Base-by-base conservation (phyloP, 1,139 yeast species). In the Blastobotrys apis region DNA sequence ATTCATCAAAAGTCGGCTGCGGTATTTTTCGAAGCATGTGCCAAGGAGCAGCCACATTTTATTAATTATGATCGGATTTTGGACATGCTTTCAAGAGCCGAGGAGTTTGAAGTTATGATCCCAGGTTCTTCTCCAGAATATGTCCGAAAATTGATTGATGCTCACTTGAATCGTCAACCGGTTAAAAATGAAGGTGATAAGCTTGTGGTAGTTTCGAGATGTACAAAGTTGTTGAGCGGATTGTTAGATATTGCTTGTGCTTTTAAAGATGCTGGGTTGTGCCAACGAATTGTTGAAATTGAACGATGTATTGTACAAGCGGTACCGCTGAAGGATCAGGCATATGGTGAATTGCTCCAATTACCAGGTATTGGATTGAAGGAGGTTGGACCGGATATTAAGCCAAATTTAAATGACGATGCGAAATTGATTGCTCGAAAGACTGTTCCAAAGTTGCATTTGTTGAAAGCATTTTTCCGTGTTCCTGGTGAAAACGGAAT, bases 1-100 rank as follows among this genome's bases (percentile, higher is more conserved):
- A 73, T 94, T 51, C 87, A 85, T 55, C 81, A 84, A 39, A 77
- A 78, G 25, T 84, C 97, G 19, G 96, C 98, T 6, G 79, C 85
- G 5, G 61, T 70, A 41, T 85, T 84, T 57, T 60, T 67, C 33
- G 71, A 66, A 53, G 54, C 56, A 31, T 55, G 66, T 46, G 80
- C 81, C 62, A 85, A 84, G 64, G 95, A 94, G 16, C 81, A 88
- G 47, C 80, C 81, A 50, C 74, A 84, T 36, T 72, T 81, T 39
- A 77, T 86, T 27, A 75, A 78, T 3, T 66, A 73, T 39, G 78
- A 74, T 41, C 64, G 72, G 15, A 68, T 92, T 33, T 66, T 88
- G 49, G 73, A 76, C 37, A 77, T 83, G 74, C 57, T 90, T 37
- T 71, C 82, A 39, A 67, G 73, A 47, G 77, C 94, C 22, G 69